Evolutionary conservation across 768 basidiomycete species (phyloP).

Genomic region (Scleroderma bovista): DNA sequence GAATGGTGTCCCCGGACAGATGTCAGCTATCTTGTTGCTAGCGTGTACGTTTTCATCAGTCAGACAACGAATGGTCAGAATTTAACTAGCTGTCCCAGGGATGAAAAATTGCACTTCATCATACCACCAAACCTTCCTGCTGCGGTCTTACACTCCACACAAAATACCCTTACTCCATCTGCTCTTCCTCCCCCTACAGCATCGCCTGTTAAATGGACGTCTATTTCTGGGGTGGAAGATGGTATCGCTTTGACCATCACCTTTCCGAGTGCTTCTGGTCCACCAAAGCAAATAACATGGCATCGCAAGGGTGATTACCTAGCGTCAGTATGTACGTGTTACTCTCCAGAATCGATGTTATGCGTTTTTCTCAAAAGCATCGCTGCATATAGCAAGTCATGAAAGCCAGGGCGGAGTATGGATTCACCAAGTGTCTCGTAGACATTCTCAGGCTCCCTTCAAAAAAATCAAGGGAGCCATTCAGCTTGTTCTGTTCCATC

Average conservation of each 20-base stretch:
- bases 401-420: conserved; percentile 81
- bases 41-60: conserved; percentile 51
- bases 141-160: conserved; percentile 51
- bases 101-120: conserved; percentile 74
- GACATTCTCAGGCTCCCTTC: conserved; percentile 97
- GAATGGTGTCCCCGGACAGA: conserved; percentile 94
- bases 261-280: conserved; percentile 60
- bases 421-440: conserved; percentile 91
- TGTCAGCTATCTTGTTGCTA: conserved; percentile 71
- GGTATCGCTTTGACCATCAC: conserved; percentile 54
- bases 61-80: conserved; percentile 5
- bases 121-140: conserved; percentile 74
- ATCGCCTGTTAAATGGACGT: conserved; percentile 68
- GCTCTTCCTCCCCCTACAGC: conserved; percentile 57
- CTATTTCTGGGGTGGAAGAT: conserved; percentile 44
- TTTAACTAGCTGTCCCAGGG: conserved; percentile 41
- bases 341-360: not conserved
- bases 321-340: conserved; percentile 82
- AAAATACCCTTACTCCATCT: conserved; percentile 54
- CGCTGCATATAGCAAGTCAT: conserved; percentile 42
- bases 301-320: conserved; percentile 95
- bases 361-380: conserved; percentile 8
- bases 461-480: conserved; percentile 89
- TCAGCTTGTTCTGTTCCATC: conserved; percentile 93
- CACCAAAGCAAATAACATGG: conserved; percentile 82